Base-by-base conservation (phyloP, 768 basidiomycete species). In the Lyophyllum shimeji region DNA sequence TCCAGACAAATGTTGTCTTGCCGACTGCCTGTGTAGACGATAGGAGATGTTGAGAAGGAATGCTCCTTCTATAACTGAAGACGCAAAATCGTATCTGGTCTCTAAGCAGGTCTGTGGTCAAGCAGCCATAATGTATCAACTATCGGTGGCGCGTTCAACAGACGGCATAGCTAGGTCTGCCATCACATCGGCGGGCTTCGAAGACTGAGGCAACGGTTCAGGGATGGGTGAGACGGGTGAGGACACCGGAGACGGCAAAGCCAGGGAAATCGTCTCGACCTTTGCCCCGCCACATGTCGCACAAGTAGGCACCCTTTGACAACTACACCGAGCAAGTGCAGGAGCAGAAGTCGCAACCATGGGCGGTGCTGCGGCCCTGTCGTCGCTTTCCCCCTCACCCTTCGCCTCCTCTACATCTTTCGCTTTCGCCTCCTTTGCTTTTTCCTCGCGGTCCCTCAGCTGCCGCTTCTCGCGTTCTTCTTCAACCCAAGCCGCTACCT, bases 401-500 rank as follows among this genome's bases (percentile, higher is more conserved):
- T 56, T 55, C 34, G 27, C 48, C 49, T 58, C 43, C 52, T 62
- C 54, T 34, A 20, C 44, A 50, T 77, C 74, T 61, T 69, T 69
- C 50, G 73, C 71, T 11, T 37, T 60, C 48, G 34, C 23, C 25
- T 54, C 29, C 48, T 43, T 52, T 62, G 61, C 47, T 56, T 60
- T 45, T 50, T 56, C 51, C 31, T 48, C 46, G 58, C 53, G n/a
- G n/a, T n/a, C n/a, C n/a, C n/a, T n/a, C n/a, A n/a, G n/a, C n/a
- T n/a, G n/a, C n/a, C n/a, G n/a, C n/a, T n/a, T n/a, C 34, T 54
- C 53, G 7, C 52, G 59, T 55, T 80, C 78, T 60, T 71, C 71
- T 56, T 76, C 71, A 9, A 83, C 71, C 79, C 82, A 85, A 9
- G 58, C 68, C 3, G 60, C 67, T 1, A 69, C 67, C 0, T 67